Conservation (phyloP, 768 basidiomycete genomes). For the Leccinum fibrillosum region DNA sequence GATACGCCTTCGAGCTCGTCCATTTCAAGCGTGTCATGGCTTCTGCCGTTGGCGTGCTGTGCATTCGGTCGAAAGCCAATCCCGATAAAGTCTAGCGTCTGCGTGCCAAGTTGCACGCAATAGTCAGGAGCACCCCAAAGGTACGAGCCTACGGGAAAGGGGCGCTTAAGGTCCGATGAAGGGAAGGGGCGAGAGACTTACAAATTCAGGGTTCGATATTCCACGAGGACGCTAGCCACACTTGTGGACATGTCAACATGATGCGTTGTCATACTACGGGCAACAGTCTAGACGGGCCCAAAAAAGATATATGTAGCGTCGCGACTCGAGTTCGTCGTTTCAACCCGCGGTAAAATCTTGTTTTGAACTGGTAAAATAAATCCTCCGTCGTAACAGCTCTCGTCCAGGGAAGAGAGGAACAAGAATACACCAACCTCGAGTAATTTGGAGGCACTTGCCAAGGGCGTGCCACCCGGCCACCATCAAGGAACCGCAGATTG, state of each 20-base stretch:
- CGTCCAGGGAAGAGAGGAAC: background rate
- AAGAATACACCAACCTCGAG: background rate
- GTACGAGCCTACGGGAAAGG: constrained; percentile 19
- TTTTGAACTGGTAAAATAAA: background rate
- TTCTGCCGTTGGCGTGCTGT: constrained; percentile 24
- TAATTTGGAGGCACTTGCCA: background rate
- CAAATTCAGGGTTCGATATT: constrained; percentile 19
- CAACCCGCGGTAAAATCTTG: background rate
- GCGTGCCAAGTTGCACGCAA: background rate
- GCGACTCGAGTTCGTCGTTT: background rate
- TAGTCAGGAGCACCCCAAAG: constrained; percentile 1
- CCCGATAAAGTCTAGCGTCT: constrained; percentile 10
- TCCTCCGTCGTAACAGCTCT: background rate
- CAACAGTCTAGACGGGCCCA: background rate
- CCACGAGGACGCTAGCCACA: constrained; percentile 15
- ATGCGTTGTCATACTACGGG: background rate
- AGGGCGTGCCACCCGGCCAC: background rate
- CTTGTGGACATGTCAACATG: constrained; percentile 2
- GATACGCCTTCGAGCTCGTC: constrained; percentile 9
- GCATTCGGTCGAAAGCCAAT: constrained; percentile 1
- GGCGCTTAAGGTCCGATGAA: constrained; percentile 33
- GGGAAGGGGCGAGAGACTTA: constrained; percentile 16
- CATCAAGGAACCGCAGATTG: background rate
- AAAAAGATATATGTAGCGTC: background rate
- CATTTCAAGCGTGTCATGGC: constrained; percentile 8